Base-by-base conservation (phyloP, 805 yeast species). In the Cephaloascus albidus region DNA sequence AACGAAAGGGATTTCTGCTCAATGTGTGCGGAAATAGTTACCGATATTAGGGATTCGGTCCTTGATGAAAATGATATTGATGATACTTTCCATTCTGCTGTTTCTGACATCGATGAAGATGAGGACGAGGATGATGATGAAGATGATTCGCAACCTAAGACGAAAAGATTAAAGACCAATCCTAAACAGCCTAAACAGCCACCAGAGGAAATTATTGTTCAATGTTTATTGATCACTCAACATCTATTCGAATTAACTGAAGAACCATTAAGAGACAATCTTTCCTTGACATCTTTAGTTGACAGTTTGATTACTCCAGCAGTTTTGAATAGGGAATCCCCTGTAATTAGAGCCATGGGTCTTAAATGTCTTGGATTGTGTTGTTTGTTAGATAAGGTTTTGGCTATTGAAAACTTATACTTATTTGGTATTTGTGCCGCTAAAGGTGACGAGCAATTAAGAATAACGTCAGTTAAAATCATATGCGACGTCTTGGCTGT, bases 1-100 rank as follows among this genome's bases (percentile, higher is more conserved):
- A 84, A 74, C 54, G 96, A 87, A 50, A 74, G 80, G 40, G 96
- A 90, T 62, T 89, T 89, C 54, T 75, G 85, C 19, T 77, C 85
- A 30, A 81, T 87, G 77, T 71, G 84, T 16, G 75, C 83, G n/a
- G 97, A 90, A 65, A 76, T 87, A 15, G 78, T 88, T 31, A 78
- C 86, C 33, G 97, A 89, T 64, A 68, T 89, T 37, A 74, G 86
- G 54, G 96, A 88, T 55, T 70, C 78, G 6, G 73, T 69, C 23
- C 50, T 55, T 38, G 70, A 64, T 31, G 78, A 71, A 37, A 54
- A 33, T 20, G 53, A 50, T 23, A 53, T 60, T 43, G 76, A 68
- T 40, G 68, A 65, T 33, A 75, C 78, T 44, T 62, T 73, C 43
- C 70, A 61, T 39, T 65, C 76, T 10, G 75, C 75, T 1, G 60